A percentile compares a stretch with the other conserved stretches of the same genome.
Conservation (phyloP, 768 basidiomycete species). For the Scleroderma bovista region DNA sequence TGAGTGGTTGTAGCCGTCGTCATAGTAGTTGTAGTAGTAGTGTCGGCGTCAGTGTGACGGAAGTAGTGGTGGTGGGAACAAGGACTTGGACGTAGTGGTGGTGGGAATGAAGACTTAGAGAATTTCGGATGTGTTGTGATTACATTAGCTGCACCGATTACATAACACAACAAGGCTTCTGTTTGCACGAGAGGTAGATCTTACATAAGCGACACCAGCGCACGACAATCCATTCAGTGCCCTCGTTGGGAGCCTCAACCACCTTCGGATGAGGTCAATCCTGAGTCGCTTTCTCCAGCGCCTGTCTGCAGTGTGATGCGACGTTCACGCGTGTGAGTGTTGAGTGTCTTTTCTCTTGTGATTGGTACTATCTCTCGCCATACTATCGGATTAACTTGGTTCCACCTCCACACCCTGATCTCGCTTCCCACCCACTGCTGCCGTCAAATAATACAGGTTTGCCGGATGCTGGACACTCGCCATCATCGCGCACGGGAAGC, state of each 20-base stretch:
- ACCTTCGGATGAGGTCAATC: conserved; percentile 9
- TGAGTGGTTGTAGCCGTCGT: too few species aligned
- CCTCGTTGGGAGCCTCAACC: conserved; percentile 53
- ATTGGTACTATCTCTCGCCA: conserved; percentile 32
- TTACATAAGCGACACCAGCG: conserved; percentile 75
- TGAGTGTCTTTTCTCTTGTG: conserved; percentile 7
- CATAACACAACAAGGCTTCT: conserved; percentile 67
- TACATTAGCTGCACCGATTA: too few species aligned
- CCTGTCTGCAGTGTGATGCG: conserved; percentile 77
- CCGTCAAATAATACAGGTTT: conserved; percentile 19
- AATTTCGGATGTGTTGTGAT: too few species aligned
- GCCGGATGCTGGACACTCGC: conserved; percentile 21
- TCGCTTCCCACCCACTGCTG: conserved; percentile 5
- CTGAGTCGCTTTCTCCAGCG: conserved; percentile 33
- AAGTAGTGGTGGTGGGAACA: too few species aligned
- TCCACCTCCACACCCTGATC: too few species aligned
- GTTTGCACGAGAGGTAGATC: conserved; percentile 77
- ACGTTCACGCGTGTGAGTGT: conserved; percentile 68
- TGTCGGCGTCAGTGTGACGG: too few species aligned
- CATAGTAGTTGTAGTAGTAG: too few species aligned
- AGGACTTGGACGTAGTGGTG: too few species aligned
- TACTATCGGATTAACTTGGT: conserved; percentile 41
- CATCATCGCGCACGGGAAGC: conserved; percentile 23
- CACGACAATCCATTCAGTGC: conserved; percentile 73
- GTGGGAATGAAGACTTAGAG: too few species aligned